A percentile compares a stretch with the other conserved stretches of the same genome.
phyloP scores from a whole-genome alignment of 2,329 filamentous ascomycete species.

The Chrysosporium queenslandicum region DNA sequence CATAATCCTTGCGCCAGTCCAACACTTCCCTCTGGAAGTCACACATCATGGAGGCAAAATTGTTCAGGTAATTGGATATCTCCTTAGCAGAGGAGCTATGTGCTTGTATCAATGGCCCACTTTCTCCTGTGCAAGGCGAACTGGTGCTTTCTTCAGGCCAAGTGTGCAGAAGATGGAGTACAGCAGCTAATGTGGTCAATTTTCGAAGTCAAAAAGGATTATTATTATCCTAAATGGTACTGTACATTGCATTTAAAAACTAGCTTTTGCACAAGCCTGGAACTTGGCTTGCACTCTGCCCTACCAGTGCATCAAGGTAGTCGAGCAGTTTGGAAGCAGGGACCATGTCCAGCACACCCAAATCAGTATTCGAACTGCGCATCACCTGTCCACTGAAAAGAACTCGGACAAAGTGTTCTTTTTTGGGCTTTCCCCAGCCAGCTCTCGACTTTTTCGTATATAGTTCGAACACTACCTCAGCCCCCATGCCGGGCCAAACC shows the following conservation, averaged over 20 bases:
- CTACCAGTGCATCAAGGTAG: slow-evolving; percentile 64
- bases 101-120: too few relatives aligned
- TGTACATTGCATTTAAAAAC: too few relatives aligned
- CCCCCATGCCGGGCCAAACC: slow-evolving; percentile 79
- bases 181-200: too few relatives aligned
- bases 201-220: neutral
- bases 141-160: too few relatives aligned
- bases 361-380: slow-evolving; percentile 54
- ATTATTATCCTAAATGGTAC: neutral
- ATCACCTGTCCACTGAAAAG: slow-evolving; percentile 61
- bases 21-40: too few relatives aligned
- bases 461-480: slow-evolving; percentile 67
- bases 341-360: slow-evolving; percentile 64
- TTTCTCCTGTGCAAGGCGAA: too few relatives aligned
- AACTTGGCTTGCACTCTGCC: slow-evolving; percentile 39
- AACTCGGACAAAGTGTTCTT: slow-evolving; percentile 50
- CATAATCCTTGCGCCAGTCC: too few relatives aligned
- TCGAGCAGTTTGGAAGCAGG: slow-evolving; percentile 53
- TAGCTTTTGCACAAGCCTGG: slow-evolving; percentile 26
- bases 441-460: slow-evolving; percentile 40
- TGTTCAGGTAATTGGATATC: too few relatives aligned
- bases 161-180: too few relatives aligned
- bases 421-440: slow-evolving; percentile 13
- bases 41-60: too few relatives aligned
- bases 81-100: too few relatives aligned